These are phyloP conservation scores for Wallacemonas sp. DNA, from an alignment of 208 protist species.

Conservation along the genomic window DNA sequence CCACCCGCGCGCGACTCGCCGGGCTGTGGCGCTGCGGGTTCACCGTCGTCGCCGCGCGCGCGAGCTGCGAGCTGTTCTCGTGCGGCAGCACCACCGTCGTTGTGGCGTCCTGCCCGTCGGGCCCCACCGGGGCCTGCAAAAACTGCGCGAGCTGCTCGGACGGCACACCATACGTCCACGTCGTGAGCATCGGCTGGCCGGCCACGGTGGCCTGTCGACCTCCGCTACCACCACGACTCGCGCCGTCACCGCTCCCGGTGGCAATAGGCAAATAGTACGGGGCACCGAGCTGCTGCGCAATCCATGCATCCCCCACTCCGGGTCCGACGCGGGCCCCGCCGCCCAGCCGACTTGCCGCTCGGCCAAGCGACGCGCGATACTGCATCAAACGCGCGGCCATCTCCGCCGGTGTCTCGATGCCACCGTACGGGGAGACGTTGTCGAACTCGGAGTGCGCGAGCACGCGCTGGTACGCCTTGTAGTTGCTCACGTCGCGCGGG, in stretches of 20 bases:
- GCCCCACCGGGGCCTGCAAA: not conserved
- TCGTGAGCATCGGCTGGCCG: slow-evolving; percentile 29
- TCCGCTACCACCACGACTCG: too few species aligned
- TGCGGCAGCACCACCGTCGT: slow-evolving; percentile 16
- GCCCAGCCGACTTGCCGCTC: slow-evolving; percentile 28
- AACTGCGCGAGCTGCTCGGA: slow-evolving; percentile 25
- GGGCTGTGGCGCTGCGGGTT: not conserved
- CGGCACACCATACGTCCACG: slow-evolving; percentile 73
- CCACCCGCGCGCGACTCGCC: not conserved
- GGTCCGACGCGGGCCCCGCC: not conserved
- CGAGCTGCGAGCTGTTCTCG: not conserved
- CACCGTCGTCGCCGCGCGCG: slow-evolving; percentile 1
- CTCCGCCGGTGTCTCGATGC: slow-evolving; percentile 4
- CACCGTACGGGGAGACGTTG: slow-evolving; percentile 6
- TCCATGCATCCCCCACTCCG: slow-evolving; percentile 21
- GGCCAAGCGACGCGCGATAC: slow-evolving; percentile 44
- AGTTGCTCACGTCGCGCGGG: slow-evolving; percentile 53
- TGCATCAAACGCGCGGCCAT: slow-evolving; percentile 37
- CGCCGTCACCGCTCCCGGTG: not conserved
- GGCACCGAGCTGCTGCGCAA: slow-evolving; percentile 21
- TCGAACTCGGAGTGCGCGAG: slow-evolving; percentile 23
- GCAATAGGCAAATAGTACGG: slow-evolving; percentile 31
- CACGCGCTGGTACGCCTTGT: slow-evolving; percentile 42
- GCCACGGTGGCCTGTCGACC: too few species aligned
- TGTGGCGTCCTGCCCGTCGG: slow-evolving; percentile 25